Evolutionary conservation across 2,329 filamentous ascomycete genomes (phyloP).

Genomic region (Botrytis fragariae): DNA sequence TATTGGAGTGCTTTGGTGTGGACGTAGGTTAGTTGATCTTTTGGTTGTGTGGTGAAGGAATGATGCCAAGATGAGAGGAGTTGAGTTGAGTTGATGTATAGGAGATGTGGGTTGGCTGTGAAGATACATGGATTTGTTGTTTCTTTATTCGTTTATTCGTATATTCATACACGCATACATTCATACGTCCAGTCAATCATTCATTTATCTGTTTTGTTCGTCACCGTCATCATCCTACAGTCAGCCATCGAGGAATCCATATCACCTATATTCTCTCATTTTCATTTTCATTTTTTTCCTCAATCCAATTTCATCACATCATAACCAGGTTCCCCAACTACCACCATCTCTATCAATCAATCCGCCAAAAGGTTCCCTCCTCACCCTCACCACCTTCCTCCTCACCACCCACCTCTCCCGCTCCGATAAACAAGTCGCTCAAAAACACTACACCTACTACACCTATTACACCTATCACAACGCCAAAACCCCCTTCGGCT

Average conservation of each 20-base stretch:
- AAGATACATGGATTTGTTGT: neutral
- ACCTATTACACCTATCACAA: neutral
- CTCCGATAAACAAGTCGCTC: neutral
- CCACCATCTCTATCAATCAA: too few species aligned
- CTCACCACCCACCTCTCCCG: too few species aligned
- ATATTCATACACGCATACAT: neutral
- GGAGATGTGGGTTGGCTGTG: neutral
- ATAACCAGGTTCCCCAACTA: neutral
- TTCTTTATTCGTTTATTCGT: neutral
- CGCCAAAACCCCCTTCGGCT: too few species aligned
- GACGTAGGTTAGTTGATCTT: neutral
- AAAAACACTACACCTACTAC: too few species aligned
- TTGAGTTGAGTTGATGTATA: neutral
- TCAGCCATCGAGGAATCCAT: neutral
- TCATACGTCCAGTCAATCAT: too few species aligned
- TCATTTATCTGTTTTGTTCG: too few species aligned
- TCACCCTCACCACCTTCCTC: too few species aligned
- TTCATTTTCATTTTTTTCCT: neutral
- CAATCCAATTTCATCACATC: neutral
- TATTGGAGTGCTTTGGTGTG: neutral
- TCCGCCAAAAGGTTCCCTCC: neutral
- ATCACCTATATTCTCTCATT: neutral
- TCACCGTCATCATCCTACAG: accelerated
- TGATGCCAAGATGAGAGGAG: too few species aligned
- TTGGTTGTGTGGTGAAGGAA: neutral